A percentile compares a stretch with the other conserved stretches of the same genome.
These are phyloP conservation scores for Raffaelea albimanens DNA, from an alignment of 2,329 filamentous ascomycete genomes.

Conservation along the genomic window DNA sequence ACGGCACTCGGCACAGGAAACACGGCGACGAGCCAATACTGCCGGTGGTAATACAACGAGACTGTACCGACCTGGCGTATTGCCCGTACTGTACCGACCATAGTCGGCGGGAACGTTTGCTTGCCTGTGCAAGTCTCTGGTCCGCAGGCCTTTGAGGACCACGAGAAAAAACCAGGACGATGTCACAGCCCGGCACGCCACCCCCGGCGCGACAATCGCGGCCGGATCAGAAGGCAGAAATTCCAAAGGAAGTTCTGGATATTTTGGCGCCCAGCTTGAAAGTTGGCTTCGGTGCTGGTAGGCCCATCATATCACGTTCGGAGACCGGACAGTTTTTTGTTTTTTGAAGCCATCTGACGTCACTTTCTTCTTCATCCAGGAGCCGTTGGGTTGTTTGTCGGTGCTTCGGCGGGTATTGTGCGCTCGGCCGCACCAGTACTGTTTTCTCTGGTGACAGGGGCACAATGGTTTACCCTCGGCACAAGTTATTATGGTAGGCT, in stretches of 20 bases:
- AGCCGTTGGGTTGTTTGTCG: conserved; percentile 50
- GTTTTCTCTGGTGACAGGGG: conserved; percentile 62
- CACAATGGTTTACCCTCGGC: conserved; percentile 75
- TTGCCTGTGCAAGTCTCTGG: no score
- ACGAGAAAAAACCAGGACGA: not conserved
- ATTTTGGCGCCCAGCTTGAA: conserved; percentile 44
- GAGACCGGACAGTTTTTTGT: no score
- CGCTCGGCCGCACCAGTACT: conserved; percentile 57
- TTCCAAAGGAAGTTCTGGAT: conserved; percentile 33
- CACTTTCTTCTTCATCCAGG: conserved; percentile 29
- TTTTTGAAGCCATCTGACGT: not conserved
- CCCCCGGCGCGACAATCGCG: conserved; percentile 2
- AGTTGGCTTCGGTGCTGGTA: conserved; percentile 51
- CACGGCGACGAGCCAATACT: no score
- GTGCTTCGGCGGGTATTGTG: conserved; percentile 62
- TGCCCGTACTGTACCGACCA: no score
- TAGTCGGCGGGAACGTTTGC: no score
- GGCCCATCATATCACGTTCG: no score
- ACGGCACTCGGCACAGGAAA: no score
- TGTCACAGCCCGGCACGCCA: conserved; percentile 5
- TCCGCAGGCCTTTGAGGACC: not conserved
- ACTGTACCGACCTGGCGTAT: no score
- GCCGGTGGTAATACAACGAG: no score
- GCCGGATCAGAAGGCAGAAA: conserved; percentile 13
- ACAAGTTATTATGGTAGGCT: conserved; percentile 62